Evolutionary conservation across 805 yeast genomes (phyloP).

Genomic region (Kockiozyma suomiensis): DNA sequence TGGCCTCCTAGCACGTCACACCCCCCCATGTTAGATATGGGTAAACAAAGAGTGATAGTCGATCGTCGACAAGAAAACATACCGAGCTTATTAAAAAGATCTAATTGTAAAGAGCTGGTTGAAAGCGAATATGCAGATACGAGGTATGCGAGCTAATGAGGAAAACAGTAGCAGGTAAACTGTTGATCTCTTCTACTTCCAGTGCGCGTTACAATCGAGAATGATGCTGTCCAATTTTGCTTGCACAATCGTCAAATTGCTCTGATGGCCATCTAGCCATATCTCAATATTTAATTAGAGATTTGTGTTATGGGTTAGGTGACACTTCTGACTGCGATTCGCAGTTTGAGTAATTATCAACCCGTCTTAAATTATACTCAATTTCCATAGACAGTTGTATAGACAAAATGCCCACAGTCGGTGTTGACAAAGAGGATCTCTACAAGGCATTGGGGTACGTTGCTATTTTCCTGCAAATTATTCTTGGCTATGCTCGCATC

Average conservation of each 20-base stretch:
- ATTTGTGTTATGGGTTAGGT: not conserved
- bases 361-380: not conserved
- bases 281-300: no score
- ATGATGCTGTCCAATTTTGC: not conserved
- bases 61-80: not conserved
- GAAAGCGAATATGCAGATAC: not conserved
- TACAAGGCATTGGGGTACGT: constrained; percentile 69
- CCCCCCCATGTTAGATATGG: not conserved
- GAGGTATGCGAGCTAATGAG: not conserved
- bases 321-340: not conserved
- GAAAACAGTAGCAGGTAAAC: not conserved
- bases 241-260: not conserved
- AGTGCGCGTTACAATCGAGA: not conserved
- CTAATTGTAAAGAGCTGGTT: not conserved
- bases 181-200: not conserved
- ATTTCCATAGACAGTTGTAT: not conserved
- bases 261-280: not conserved
- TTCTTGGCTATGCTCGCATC: not conserved
- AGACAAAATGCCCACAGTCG: constrained; percentile 84
- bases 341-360: not conserved
- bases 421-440: constrained; percentile 92
- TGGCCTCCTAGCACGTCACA: not conserved
- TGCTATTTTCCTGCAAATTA: constrained; percentile 22
- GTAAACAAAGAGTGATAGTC: not conserved
- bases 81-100: not conserved